Percentiles rank a stretch among this genome's conserved stretches.
Evolutionary conservation across 768 basidiomycete species (phyloP).

Genomic region (Boletus sp.): DNA sequence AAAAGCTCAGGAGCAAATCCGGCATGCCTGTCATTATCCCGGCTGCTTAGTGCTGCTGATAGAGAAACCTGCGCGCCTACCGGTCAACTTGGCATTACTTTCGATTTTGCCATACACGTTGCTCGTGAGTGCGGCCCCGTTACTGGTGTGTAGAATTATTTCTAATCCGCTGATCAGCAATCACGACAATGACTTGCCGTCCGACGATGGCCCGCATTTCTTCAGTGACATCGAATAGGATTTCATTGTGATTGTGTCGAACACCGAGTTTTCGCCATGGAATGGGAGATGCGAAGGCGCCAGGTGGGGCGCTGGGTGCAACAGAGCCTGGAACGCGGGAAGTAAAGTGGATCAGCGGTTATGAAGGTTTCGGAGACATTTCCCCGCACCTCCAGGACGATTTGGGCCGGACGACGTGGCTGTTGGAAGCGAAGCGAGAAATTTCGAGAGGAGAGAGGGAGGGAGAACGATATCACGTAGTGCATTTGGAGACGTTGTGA

Average conservation of each 20-base stretch:
- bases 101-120: constrained; percentile 76
- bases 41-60: neutral
- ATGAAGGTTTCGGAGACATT: neutral
- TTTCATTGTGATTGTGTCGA: constrained; percentile 83
- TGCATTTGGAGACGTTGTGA: constrained; percentile 87
- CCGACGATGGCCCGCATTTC: constrained; percentile 54
- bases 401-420: constrained; percentile 23
- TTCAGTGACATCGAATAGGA: constrained; percentile 89
- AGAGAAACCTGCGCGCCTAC: constrained; percentile 34
- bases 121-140: constrained; percentile 63
- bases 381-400: constrained; percentile 27
- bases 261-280: constrained; percentile 89
- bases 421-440: constrained; percentile 39
- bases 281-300: constrained; percentile 81
- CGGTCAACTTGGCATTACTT: constrained; percentile 72
- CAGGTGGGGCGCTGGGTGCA: constrained; percentile 39
- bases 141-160: constrained; percentile 38
- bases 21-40: constrained; percentile 62
- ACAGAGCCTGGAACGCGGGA: constrained; percentile 15
- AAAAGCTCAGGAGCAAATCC: constrained; percentile 77
- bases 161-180: neutral
- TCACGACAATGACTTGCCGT: constrained; percentile 17
- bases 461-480: constrained; percentile 92
- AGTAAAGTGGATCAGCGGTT: neutral
- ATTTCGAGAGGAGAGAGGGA: constrained; percentile 79